These are phyloP conservation scores for Alternaria rosae DNA, from an alignment of 2,329 filamentous ascomycete species.

Conservation along the genomic window DNA sequence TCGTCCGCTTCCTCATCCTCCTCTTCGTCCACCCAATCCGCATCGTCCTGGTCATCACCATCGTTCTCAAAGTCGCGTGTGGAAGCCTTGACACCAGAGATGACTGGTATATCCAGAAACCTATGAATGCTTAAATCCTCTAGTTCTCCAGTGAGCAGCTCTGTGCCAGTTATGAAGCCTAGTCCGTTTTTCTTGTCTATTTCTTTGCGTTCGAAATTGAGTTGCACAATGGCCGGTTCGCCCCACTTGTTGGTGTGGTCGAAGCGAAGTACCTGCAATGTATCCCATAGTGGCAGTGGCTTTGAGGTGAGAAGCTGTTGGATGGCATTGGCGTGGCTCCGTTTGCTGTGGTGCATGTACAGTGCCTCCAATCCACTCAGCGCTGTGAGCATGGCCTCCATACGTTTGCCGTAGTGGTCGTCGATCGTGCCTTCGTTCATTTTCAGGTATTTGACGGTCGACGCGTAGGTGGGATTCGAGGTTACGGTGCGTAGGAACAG, in stretches of 20 bases:
- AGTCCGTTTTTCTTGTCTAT: background rate
- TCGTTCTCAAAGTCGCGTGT: conserved; percentile 9
- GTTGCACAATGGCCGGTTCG: conserved; percentile 4
- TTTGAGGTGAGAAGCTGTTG: background rate
- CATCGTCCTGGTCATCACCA: conserved; percentile 5
- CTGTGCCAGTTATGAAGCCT: background rate
- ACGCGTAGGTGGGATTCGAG: conserved; percentile 6
- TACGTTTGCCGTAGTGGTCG: background rate
- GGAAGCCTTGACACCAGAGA: background rate
- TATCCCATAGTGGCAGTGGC: conserved; percentile 4
- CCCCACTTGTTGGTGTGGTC: conserved; percentile 3
- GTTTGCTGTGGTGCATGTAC: background rate
- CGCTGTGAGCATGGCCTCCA: conserved; percentile 3
- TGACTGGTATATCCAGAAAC: background rate
- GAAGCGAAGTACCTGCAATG: background rate
- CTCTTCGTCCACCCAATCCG: conserved; percentile 2
- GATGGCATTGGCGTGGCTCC: background rate
- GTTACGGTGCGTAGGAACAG: conserved; percentile 6
- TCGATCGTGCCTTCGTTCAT: background rate
- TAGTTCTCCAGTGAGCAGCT: background rate
- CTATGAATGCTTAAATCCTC: background rate
- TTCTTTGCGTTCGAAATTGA: background rate
- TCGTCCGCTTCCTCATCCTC: background rate
- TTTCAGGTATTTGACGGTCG: conserved; percentile 10
- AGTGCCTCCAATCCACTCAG: conserved; percentile 1